Conservation (phyloP, 2,329 filamentous ascomycete genomes). For the Neofusicoccum kwambonambiense region DNA sequence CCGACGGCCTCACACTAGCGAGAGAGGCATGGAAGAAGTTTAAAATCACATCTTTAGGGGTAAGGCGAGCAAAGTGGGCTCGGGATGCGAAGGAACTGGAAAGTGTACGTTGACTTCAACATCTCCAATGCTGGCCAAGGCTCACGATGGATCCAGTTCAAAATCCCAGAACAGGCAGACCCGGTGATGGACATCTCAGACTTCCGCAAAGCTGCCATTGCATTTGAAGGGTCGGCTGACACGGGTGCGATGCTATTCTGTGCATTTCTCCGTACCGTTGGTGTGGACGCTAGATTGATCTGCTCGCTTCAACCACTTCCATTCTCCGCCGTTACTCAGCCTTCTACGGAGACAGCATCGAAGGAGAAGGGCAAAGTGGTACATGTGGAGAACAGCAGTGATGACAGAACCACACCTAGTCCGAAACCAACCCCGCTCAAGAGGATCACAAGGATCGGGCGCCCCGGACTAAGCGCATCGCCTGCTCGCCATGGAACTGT, state of each 20-base stretch:
- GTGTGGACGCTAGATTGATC: conserved; percentile 77
- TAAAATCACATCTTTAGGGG: conserved; percentile 25
- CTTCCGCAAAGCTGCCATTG: conserved; percentile 69
- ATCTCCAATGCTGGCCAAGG: background rate
- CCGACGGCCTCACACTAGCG: conserved; percentile 69
- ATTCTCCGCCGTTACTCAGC: conserved; percentile 51
- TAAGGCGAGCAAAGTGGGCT: conserved; percentile 62
- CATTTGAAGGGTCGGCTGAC: conserved; percentile 78
- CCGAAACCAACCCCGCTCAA: background rate
- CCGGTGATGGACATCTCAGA: conserved; percentile 67
- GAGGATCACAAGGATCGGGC: conserved; percentile 14
- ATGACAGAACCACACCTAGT: background rate
- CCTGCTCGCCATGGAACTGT: background rate
- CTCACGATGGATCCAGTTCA: conserved; percentile 44
- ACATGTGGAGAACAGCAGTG: background rate
- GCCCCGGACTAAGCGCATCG: background rate
- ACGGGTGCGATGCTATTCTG: conserved; percentile 89
- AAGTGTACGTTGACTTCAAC: conserved; percentile 20
- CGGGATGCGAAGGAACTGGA: conserved; percentile 55
- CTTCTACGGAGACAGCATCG: conserved; percentile 28
- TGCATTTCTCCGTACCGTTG: conserved; percentile 77
- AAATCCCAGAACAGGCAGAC: conserved; percentile 63
- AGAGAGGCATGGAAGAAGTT: conserved; percentile 15
- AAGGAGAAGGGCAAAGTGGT: conserved; percentile 26
- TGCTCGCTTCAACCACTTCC: conserved; percentile 85